Base-by-base conservation (phyloP, 257 asterid genomes). In the Solanum etuberosum region DNA sequence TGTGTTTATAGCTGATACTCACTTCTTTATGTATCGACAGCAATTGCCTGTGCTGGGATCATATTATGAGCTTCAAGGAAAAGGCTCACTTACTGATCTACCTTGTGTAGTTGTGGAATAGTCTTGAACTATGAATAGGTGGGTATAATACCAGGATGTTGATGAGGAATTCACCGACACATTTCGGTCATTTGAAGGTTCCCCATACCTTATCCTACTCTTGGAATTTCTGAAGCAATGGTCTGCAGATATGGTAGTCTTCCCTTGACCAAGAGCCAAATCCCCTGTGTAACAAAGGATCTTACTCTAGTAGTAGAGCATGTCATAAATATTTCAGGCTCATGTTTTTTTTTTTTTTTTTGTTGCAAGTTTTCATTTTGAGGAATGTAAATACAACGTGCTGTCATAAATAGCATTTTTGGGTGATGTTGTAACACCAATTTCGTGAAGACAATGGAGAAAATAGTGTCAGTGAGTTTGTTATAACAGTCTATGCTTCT, bases 41-140 rank as follows among this genome's bases (percentile, higher is more conserved):
- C 93, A 59, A 92, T 87, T 7, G 94, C 92, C 88, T 92, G 94
- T 80, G 91, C 90, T 74, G 92, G 70, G 68, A 94, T 93, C 89
- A 92, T 91, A 80, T 92, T 91, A 85, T 93, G 95, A 40, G 96
- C 94, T 16, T 91, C 98, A 31, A 94, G 82, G 59, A 91, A 10
- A 90, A 76, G 93, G 94, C 91, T 94, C 93, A 43, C 85, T 71
- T 42, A 86, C 90, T 11, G 94, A 91, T 90, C 90, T 89, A 48
- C 94, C 95, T 11, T 23, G 27, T 92, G 83, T 95, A 93, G 88
- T 90, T 92, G 40, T 95, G 94, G 80, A 86, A 91, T 38, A 89
- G 46, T 76, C 74, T 89, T 32, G 96, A 93, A 83, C 93, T 90
- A 21, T 93, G 94, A 32, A 86, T 70, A 8, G 98, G 94, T 63